Evolutionary conservation across 2,329 filamentous ascomycete genomes (phyloP).

Genomic region (Calcarisporium arbuscula): DNA sequence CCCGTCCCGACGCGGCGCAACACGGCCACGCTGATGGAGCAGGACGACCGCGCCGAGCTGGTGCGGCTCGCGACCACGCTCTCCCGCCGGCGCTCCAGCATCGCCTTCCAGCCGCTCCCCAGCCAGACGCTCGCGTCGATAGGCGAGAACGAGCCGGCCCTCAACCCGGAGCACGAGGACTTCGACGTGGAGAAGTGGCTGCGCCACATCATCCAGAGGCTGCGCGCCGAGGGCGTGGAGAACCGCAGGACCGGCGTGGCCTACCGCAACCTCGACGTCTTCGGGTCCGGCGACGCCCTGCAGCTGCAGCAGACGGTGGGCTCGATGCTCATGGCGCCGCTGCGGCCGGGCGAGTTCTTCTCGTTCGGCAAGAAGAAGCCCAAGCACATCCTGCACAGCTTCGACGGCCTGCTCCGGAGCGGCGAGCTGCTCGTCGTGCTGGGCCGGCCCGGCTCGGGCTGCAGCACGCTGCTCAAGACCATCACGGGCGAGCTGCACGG

Average conservation of each 20-base stretch:
- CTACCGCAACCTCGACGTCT: conserved; percentile 60
- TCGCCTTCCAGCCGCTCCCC: conserved; percentile 10
- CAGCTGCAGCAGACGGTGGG: conserved; percentile 64
- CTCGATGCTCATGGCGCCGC: conserved; percentile 50
- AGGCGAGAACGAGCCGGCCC: conserved; percentile 22
- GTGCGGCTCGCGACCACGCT: conserved; percentile 33
- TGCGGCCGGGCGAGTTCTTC: conserved; percentile 51
- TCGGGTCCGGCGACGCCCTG: conserved; percentile 58
- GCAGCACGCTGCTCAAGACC: conserved; percentile 57
- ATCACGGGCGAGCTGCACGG: conserved; percentile 55
- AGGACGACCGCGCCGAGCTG: conserved; percentile 28
- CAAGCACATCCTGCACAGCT: conserved; percentile 56
- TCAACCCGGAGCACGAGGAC: conserved; percentile 29
- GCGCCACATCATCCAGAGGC: conserved; percentile 27
- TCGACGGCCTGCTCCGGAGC: conserved; percentile 56
- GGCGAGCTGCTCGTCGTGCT: conserved; percentile 66
- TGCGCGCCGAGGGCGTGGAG: conserved; percentile 50
- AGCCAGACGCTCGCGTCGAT: conserved; percentile 13
- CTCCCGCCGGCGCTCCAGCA: conserved; percentile 25
- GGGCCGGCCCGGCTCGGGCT: conserved; percentile 59
- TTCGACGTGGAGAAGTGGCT: conserved; percentile 39
- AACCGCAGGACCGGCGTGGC: conserved; percentile 51
- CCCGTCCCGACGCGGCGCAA: no score
- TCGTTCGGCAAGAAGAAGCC: conserved; percentile 35
- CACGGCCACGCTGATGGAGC: no score